Percentiles rank a stretch among this genome's conserved stretches.
Conservation (phyloP, 116 monocot genomes). For the Dioscorea cayenensis region DNA sequence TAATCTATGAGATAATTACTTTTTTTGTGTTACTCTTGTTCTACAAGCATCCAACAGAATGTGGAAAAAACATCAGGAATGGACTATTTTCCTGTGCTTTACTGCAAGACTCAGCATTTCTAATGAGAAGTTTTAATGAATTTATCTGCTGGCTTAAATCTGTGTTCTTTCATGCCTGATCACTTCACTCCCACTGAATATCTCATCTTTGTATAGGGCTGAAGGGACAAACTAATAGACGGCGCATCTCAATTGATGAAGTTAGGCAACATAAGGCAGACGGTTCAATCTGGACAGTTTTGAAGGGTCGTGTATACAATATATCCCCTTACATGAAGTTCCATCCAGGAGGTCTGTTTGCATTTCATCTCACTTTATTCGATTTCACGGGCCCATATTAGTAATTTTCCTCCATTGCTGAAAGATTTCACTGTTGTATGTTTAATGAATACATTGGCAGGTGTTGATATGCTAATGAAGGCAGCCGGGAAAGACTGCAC, state of each 20-base stretch:
- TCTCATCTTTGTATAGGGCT: conserved; percentile 35
- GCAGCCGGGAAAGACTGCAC: conserved; percentile 95
- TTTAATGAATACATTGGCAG: conserved; percentile 22
- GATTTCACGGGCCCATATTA: not conserved
- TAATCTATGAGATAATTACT: no score
- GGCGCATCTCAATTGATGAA: conserved; percentile 80
- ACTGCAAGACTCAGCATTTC: no score
- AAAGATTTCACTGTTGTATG: not conserved
- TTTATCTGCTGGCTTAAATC: no score
- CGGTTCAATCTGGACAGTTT: conserved; percentile 80
- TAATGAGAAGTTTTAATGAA: no score
- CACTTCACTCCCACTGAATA: no score
- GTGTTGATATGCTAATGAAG: conserved; percentile 94
- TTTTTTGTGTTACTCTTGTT: no score
- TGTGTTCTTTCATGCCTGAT: no score
- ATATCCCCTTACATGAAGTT: conserved; percentile 92
- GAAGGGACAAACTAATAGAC: conserved; percentile 74
- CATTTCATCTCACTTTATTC: not conserved
- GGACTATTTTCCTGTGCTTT: no score
- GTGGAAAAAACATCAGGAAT: no score
- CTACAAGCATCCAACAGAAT: no score
- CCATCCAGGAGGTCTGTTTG: conserved; percentile 86
- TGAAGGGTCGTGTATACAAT: conserved; percentile 95
- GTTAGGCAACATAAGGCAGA: conserved; percentile 78
- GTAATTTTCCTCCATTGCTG: not conserved